phyloP scores from a whole-genome alignment of 1,284 basidiomycete species.

The Pyrrhoderma lamaoense region DNA sequence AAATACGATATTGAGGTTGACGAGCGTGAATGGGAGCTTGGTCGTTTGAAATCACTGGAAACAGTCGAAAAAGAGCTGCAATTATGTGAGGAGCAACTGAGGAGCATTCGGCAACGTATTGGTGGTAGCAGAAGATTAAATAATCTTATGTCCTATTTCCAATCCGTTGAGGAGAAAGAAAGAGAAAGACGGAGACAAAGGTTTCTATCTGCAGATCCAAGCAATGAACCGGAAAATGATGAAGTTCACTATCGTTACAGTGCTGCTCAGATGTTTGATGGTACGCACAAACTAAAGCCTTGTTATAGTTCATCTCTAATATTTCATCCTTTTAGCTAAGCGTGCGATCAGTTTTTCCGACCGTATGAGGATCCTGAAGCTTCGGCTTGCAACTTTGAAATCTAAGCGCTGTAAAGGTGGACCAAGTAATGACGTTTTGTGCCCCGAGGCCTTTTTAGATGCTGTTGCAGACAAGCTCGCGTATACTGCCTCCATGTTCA shows the following conservation, averaged over 20 bases:
- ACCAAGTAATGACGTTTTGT: slow-evolving; percentile 81
- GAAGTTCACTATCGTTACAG: slow-evolving; percentile 83
- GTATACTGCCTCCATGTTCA: slow-evolving; percentile 95
- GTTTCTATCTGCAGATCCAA: slow-evolving; percentile 30
- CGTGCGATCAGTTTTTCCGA: slow-evolving; percentile 87
- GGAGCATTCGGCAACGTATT: slow-evolving; percentile 79
- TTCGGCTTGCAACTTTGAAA: slow-evolving; percentile 78
- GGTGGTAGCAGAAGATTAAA: slow-evolving; percentile 79
- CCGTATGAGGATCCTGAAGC: slow-evolving; percentile 74
- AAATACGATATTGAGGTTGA: slow-evolving; percentile 90
- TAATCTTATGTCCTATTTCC: slow-evolving; percentile 77
- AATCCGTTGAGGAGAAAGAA: slow-evolving; percentile 75
- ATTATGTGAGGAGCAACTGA: slow-evolving; percentile 83
- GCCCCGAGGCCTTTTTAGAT: slow-evolving; percentile 94
- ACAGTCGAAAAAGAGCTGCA: slow-evolving; percentile 79
- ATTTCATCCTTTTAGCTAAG: slow-evolving; percentile 56
- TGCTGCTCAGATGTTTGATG: slow-evolving; percentile 84
- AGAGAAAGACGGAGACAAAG: slow-evolving; percentile 53
- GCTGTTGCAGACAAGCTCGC: slow-evolving; percentile 97
- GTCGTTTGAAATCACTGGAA: slow-evolving; percentile 66
- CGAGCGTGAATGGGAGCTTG: slow-evolving; percentile 84
- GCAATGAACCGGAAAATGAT: slow-evolving; percentile 34
- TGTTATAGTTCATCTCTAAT: neutral
- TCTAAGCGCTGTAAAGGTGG: slow-evolving; percentile 84
- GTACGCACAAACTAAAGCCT: slow-evolving; percentile 42